Conservation (phyloP, 768 basidiomycete species). For the Guyanaporus albipodus region DNA sequence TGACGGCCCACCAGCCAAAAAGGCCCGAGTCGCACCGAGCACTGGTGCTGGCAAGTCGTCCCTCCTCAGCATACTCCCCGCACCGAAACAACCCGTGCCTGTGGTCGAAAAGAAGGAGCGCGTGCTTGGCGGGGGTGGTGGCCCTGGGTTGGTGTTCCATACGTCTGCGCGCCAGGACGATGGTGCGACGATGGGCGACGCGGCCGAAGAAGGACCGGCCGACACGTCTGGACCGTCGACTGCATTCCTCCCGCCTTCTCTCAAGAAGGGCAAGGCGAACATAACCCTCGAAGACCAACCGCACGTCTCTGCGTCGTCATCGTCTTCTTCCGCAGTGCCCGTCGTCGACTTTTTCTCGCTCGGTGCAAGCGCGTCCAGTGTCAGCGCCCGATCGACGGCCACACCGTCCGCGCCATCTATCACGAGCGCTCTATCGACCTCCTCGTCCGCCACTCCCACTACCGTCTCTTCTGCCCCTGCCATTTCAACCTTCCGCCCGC, state of each 20-base stretch:
- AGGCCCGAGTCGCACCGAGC: constrained; percentile 41
- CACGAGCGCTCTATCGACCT: constrained; percentile 53
- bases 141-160: constrained; percentile 61
- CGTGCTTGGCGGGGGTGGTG: constrained; percentile 61
- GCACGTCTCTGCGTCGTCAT: too few species aligned
- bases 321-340: too few species aligned
- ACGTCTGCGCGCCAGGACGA: constrained; percentile 21
- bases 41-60: constrained; percentile 58
- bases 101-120: constrained; percentile 42
- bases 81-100: constrained; percentile 55
- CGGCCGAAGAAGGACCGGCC: neutral
- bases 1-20: constrained; percentile 57
- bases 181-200: constrained; percentile 4
- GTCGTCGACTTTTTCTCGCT: constrained; percentile 68
- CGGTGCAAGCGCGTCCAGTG: constrained; percentile 34
- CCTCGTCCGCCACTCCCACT: constrained; percentile 61
- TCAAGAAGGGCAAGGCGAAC: constrained; percentile 58
- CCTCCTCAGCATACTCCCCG: constrained; percentile 69
- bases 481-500: constrained; percentile 63
- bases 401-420: constrained; percentile 1
- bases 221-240: constrained; percentile 27
- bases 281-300: constrained; percentile 47
- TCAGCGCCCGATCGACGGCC: constrained; percentile 5
- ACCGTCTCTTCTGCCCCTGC: constrained; percentile 63
- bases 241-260: constrained; percentile 55